Base-by-base conservation (phyloP, 2,329 filamentous ascomycete species). In the Chaetomium sp. region DNA sequence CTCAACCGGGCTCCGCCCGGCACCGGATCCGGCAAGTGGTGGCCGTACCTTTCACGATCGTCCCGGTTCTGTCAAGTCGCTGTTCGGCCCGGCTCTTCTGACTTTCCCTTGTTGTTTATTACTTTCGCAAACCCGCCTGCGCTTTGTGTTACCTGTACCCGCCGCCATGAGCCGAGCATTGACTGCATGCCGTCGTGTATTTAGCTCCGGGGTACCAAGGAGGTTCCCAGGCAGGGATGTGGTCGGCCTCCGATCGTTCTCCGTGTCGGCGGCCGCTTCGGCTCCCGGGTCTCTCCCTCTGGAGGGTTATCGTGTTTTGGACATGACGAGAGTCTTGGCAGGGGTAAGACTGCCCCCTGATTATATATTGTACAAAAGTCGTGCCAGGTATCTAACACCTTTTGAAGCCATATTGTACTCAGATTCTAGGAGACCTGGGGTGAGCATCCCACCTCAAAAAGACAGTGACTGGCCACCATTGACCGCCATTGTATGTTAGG, bases 341-440 rank as follows among this genome's bases (percentile, higher is more conserved):
- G 94, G 94, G 55, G 92, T 96, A 77, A 73, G 87, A 79, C n/a
- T 34, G 10, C 10, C 49, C 34, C 33, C 54, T 40, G 27, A 49
- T 7, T 14, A 33, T 52, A 53, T 40, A 6, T 10, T 9, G n/a
- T 2, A 32, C 8, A 34, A 8, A 42, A 11, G 43, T n/a, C 10
- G 14, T n/a, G 10, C 37, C 50, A 58, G 37, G 56, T 45, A 40
- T 2, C 7, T 11, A 8, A 3, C 6, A n/a, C 9, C 8, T 27
- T 47, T 1, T 37, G 11, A 41, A 97, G 90, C 94, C 94, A 62
- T 97, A 97, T 68, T 96, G 91, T 66, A 97, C 94, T 40, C 94
- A 99, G 71, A 96, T 99, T 53, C 75, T 99, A 8, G 94, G 92
- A 55, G 94, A 99, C 72, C 79, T 99, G 64, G 94, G 94, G 92